These are phyloP conservation scores for Parasarocladium wereldwijsianum DNA, from an alignment of 2,329 filamentous ascomycete species.

Conservation along the genomic window DNA sequence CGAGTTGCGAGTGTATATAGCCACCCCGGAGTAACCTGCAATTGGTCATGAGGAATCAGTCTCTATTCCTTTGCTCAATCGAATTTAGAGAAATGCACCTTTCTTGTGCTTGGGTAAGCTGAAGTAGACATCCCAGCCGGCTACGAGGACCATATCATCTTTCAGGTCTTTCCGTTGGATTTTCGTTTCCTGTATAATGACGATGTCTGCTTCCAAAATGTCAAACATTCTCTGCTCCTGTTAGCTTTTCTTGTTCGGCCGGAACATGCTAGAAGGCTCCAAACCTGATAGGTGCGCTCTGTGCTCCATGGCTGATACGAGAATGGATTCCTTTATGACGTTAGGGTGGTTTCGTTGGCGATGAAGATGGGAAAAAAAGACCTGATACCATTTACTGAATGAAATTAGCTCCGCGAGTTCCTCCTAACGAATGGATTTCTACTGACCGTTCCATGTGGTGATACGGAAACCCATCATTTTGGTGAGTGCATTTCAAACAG, in stretches of 20 bases:
- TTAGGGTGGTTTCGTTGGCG: neutral
- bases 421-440: neutral
- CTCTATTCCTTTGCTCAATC: neutral
- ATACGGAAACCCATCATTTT: slow-evolving; percentile 74
- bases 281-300: slow-evolving; percentile 52
- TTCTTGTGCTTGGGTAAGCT: slow-evolving; percentile 90
- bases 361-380: too few relatives aligned
- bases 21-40: slow-evolving; percentile 89
- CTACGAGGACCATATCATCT: slow-evolving; percentile 91
- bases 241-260: neutral
- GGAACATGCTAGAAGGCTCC: neutral
- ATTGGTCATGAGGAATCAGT: neutral
- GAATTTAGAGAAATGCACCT: slow-evolving; percentile 33
- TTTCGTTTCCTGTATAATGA: slow-evolving; percentile 91
- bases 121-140: slow-evolving; percentile 94
- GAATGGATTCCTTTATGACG: slow-evolving; percentile 53
- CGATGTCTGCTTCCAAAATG: slow-evolving; percentile 78
- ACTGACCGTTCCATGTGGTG: slow-evolving; percentile 71
- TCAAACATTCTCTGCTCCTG: slow-evolving; percentile 74
- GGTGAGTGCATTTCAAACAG: too few relatives aligned
- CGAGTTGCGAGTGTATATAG: slow-evolving; percentile 82
- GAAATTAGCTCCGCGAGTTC: slow-evolving; percentile 5
- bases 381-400: slow-evolving; percentile 68
- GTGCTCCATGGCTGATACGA: slow-evolving; percentile 73
- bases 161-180: slow-evolving; percentile 83